Evolutionary conservation across 495 filamentous ascomycete species (phyloP).

Genomic region (Hypoxylon perforatum): DNA sequence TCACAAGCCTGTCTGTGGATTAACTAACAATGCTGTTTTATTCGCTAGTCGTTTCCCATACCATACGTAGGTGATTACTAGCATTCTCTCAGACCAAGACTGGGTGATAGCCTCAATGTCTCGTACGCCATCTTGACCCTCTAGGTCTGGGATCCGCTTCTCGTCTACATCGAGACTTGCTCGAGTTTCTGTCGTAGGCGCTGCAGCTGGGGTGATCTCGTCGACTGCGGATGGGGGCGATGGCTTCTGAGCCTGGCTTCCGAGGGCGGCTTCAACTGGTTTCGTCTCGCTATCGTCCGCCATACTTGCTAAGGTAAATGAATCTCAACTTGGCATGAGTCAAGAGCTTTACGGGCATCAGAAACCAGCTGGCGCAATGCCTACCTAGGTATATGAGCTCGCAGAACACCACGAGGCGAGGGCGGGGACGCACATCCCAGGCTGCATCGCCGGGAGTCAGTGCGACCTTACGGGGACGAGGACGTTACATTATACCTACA

Average conservation of each 20-base stretch:
- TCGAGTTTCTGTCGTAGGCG: background rate
- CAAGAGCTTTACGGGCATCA: background rate
- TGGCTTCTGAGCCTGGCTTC: background rate
- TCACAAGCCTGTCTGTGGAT: conserved; percentile 47
- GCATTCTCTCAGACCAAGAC: conserved; percentile 43
- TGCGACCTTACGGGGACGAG: background rate
- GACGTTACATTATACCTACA: conserved; percentile 13
- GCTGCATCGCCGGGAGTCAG: background rate
- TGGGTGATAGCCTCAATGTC: conserved; percentile 48
- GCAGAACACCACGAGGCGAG: background rate
- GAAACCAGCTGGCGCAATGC: background rate
- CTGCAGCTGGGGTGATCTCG: conserved; percentile 1
- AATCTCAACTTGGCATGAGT: background rate
- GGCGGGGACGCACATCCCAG: conserved; percentile 1
- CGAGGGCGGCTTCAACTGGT: background rate
- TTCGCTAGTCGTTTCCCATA: too few species aligned
- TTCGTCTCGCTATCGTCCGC: conserved; percentile 5
- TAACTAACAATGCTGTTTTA: too few species aligned
- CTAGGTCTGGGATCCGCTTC: conserved; percentile 6
- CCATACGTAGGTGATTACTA: conserved; percentile 41
- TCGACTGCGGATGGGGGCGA: background rate
- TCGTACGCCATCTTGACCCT: conserved; percentile 46
- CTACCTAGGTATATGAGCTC: background rate
- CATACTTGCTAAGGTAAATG: background rate
- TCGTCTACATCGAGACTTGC: conserved; percentile 1